phyloP scores from a whole-genome alignment of 345 rosid species.

The Populus nigra region DNA sequence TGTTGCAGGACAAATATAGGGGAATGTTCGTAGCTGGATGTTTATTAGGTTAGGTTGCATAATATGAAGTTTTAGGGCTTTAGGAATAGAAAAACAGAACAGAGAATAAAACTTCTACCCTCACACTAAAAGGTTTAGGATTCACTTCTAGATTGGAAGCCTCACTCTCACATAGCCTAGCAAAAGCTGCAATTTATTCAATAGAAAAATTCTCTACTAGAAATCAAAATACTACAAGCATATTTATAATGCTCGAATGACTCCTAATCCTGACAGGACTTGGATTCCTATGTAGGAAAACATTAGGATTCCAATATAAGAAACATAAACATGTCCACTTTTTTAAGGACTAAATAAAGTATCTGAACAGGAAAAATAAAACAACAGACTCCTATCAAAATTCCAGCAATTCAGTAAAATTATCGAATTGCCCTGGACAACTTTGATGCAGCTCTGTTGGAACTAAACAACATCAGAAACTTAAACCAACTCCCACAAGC shows the following conservation, averaged over 20 bases:
- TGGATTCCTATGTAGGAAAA: neutral
- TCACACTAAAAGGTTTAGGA: neutral
- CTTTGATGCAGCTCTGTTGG: neutral
- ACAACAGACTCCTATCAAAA: neutral
- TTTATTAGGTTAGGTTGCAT: neutral
- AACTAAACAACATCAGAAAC: neutral
- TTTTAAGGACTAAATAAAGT: neutral
- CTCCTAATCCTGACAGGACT: neutral
- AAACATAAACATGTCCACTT: neutral
- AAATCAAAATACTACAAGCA: neutral
- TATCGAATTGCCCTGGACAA: neutral
- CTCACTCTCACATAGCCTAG: neutral
- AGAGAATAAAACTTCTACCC: neutral
- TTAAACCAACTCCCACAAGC: neutral
- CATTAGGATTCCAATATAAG: neutral
- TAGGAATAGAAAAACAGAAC: neutral
- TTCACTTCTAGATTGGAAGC: neutral
- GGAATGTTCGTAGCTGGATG: neutral
- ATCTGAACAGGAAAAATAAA: neutral
- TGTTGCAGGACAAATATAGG: neutral
- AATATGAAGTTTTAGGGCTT: neutral
- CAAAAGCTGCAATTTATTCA: neutral
- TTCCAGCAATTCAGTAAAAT: neutral
- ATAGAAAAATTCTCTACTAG: neutral
- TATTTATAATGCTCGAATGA: neutral